Percentiles rank a stretch among this genome's conserved stretches.
These are phyloP conservation scores for Leccinum insolens DNA, from an alignment of 1,284 basidiomycete species.

Conservation along the genomic window DNA sequence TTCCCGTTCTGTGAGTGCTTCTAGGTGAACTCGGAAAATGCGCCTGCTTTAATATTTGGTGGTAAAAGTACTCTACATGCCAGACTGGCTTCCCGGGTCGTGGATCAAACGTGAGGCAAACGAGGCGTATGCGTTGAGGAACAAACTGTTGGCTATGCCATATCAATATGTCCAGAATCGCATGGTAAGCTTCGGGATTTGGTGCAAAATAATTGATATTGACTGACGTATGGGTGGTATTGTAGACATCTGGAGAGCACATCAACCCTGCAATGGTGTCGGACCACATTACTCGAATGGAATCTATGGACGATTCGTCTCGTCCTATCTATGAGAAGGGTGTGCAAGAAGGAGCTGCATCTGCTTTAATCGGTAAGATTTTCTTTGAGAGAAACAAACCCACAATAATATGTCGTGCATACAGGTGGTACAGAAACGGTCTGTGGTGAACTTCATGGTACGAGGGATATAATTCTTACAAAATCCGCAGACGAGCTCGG, in stretches of 20 bases:
- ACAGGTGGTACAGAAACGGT: slow-evolving; percentile 20
- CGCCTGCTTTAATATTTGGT: background rate
- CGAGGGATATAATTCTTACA: background rate
- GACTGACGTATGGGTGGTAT: background rate
- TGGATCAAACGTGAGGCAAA: slow-evolving; percentile 11
- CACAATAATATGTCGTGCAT: background rate
- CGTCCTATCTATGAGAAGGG: slow-evolving; percentile 9
- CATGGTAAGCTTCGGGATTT: slow-evolving; percentile 9
- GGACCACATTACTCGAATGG: slow-evolving; percentile 16
- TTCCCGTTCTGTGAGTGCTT: slow-evolving; percentile 24
- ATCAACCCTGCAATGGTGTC: slow-evolving; percentile 11
- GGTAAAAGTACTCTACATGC: slow-evolving; percentile 20
- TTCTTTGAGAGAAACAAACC: background rate
- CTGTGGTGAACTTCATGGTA: background rate
- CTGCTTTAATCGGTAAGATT: slow-evolving; percentile 14
- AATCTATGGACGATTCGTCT: slow-evolving; percentile 1
- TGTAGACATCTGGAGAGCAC: slow-evolving; percentile 2
- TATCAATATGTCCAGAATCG: slow-evolving; percentile 14
- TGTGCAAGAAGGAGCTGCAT: slow-evolving; percentile 10
- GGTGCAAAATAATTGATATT: background rate
- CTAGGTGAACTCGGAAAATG: background rate
- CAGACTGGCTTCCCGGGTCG: slow-evolving; percentile 5
- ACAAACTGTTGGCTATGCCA: slow-evolving; percentile 14
- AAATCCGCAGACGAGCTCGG: background rate
- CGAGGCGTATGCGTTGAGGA: background rate